phyloP scores from a whole-genome alignment of 257 asterid species.

The Solanum tarijense region DNA sequence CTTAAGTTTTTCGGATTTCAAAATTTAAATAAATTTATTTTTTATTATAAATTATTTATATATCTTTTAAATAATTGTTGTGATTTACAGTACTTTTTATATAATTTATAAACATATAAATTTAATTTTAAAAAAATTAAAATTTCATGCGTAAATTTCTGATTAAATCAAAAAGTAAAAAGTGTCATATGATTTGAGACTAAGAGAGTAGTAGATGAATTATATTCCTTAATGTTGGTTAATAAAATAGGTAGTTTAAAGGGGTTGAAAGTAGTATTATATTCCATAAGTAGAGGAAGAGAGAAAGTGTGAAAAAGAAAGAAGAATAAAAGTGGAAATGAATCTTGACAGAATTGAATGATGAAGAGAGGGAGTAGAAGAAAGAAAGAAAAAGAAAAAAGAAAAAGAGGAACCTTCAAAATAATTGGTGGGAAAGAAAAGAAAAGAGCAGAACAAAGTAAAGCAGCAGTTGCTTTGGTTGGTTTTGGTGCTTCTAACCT shows the following conservation, averaged over 20 bases:
- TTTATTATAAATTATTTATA: no score
- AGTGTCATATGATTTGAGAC: not conserved
- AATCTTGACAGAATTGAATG: not conserved
- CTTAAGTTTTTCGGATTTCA: no score
- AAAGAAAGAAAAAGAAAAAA: not conserved
- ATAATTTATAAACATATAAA: no score
- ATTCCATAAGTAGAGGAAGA: not conserved
- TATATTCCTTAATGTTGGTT: not conserved
- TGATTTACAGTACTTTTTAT: no score
- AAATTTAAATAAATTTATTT: no score
- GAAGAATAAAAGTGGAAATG: not conserved
- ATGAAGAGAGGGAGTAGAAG: not conserved
- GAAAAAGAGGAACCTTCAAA: not conserved
- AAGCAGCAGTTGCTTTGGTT: not conserved
- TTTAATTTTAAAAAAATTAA: no score
- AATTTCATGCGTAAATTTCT: no score
- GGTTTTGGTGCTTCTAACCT: not conserved
- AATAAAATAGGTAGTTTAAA: not conserved
- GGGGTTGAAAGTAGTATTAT: not conserved
- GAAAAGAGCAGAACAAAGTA: not conserved
- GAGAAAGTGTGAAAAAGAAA: not conserved
- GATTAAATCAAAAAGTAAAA: no score
- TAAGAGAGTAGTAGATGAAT: not conserved
- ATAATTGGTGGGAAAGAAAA: not conserved
- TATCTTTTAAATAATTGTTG: no score